Evolutionary conservation across 495 filamentous ascomycete species (phyloP), one percentile per base, ranked within the genome.

Genomic region (Rhypophila decipiens): DNA sequence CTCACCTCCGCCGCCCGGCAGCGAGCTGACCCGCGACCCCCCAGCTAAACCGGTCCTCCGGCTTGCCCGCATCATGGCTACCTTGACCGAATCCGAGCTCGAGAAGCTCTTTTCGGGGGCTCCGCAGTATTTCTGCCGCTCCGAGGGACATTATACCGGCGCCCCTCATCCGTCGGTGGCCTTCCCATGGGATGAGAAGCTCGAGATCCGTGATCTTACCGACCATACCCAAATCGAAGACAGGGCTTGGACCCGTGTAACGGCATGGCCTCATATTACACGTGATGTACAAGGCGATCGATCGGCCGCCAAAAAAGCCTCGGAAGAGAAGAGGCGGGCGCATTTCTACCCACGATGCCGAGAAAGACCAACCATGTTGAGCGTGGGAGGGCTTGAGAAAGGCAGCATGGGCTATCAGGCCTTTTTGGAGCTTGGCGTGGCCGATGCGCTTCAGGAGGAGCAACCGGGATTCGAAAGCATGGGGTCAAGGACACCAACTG

Each of bases 101-200:
- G 82, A 84, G 59, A 76, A 78, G 40, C 70, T 89, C 29, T 84
- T 89, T 59, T 87, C 84, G 23, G 85, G 84, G n/a, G 85, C 85
- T 12, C 85, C 85, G 31, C 85, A 86, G 57, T 89, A 85, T 60
- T 73, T 83, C 53, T 79, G 65, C 64, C 71, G 67, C 56, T 80
- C 69, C 62, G 75, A 67, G 55, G 71, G 72, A 20, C 70, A 74
- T 51, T 72, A 67, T 44, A 73, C 61, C 63, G 71, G 75, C 13
- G 72, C 74, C 23, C 74, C 75, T 45, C 78, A 82, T 54, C 84
- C 84, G 27, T 77, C 75, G 34, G 83, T 83, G 11, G 75, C 82
- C 12, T 88, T 83, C 48, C 85, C 85, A 0, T 86, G 82, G 76
- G 79, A 87, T 65, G 76, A 80, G 41, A 73, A 79, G 39, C 64